phyloP scores from a whole-genome alignment of 2,329 filamentous ascomycete species.

The Fusarium sambucinum region DNA sequence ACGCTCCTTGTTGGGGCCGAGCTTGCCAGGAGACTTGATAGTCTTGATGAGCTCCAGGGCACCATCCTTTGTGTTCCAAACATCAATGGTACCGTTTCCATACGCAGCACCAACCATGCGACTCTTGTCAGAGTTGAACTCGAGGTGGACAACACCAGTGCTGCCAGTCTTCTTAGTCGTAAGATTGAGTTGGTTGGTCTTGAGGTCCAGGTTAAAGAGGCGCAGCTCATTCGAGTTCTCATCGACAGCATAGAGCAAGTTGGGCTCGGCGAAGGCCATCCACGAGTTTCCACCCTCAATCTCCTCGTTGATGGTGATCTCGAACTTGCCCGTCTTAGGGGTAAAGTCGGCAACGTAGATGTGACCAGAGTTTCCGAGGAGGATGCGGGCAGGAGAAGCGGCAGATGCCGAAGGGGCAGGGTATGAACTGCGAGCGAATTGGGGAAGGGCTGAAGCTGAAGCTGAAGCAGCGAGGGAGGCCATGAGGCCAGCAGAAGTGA shows the following conservation, averaged over 20 bases:
- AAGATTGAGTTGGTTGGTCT: conserved; percentile 48
- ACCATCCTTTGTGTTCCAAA: conserved; percentile 59
- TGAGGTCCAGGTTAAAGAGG: conserved; percentile 55
- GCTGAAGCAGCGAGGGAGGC: conserved; percentile 37
- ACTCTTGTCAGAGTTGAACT: conserved; percentile 59
- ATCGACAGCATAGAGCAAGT: conserved; percentile 60
- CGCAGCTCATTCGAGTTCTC: conserved; percentile 59
- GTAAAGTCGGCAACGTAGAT: conserved; percentile 58
- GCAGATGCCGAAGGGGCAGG: conserved; percentile 13
- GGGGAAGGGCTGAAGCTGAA: conserved; percentile 37
- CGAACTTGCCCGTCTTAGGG: conserved; percentile 55
- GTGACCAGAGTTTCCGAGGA: conserved; percentile 57
- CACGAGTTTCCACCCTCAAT: conserved; percentile 60
- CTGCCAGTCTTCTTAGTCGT: conserved; percentile 53
- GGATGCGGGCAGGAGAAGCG: conserved; percentile 46
- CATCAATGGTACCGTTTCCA: conserved; percentile 57
- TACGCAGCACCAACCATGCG: conserved; percentile 61
- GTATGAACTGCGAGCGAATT: conserved; percentile 26
- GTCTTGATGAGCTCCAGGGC: conserved; percentile 56
- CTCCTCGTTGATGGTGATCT: conserved; percentile 50
- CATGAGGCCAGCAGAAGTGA: conserved; percentile 37
- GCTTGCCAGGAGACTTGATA: conserved; percentile 51
- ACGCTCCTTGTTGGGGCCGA: conserved; percentile 51
- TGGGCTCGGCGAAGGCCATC: conserved; percentile 57
- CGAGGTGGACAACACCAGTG: conserved; percentile 61